These are phyloP conservation scores for Fusarium sp. DNA, from an alignment of 2,329 filamentous ascomycete species.

Conservation along the genomic window DNA sequence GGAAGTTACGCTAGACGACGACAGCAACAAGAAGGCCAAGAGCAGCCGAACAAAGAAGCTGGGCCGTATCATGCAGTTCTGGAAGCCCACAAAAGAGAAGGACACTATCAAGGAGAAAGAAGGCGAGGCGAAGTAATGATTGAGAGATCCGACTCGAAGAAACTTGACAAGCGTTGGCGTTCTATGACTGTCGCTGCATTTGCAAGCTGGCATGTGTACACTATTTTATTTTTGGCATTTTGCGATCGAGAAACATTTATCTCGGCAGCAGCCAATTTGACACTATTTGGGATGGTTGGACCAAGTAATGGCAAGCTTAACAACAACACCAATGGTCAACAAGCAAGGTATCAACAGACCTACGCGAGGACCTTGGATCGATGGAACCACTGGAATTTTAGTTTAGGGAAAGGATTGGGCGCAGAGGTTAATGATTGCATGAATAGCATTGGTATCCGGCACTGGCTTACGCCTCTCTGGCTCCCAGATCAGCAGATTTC, in stretches of 20 bases:
- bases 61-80: slow-evolving; percentile 83
- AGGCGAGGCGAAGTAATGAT: slow-evolving; percentile 45
- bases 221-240: slow-evolving; percentile 48
- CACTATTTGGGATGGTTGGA: slow-evolving; percentile 6
- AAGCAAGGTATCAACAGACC: slow-evolving; percentile 26
- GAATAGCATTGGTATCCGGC: slow-evolving; percentile 55
- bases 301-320: slow-evolving; percentile 11
- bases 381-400: slow-evolving; percentile 37
- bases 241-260: slow-evolving; percentile 20
- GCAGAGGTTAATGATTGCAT: slow-evolving; percentile 55
- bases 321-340: slow-evolving; percentile 20
- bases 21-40: slow-evolving; percentile 67
- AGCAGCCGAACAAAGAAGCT: slow-evolving; percentile 76
- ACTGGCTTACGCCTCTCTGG: slow-evolving; percentile 45
- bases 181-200: slow-evolving; percentile 49
- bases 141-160: slow-evolving; percentile 13
- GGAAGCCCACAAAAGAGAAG: slow-evolving; percentile 73
- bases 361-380: slow-evolving; percentile 24
- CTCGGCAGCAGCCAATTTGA: slow-evolving; percentile 13
- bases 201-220: slow-evolving; percentile 57
- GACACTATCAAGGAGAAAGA: slow-evolving; percentile 65
- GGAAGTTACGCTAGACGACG: slow-evolving; percentile 72
- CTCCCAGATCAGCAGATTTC: slow-evolving; percentile 33
- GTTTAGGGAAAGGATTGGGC: slow-evolving; percentile 44
- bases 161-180: slow-evolving; percentile 33